Conservation (phyloP, 176 grass and related monocot species). For the Poa pratensis region DNA sequence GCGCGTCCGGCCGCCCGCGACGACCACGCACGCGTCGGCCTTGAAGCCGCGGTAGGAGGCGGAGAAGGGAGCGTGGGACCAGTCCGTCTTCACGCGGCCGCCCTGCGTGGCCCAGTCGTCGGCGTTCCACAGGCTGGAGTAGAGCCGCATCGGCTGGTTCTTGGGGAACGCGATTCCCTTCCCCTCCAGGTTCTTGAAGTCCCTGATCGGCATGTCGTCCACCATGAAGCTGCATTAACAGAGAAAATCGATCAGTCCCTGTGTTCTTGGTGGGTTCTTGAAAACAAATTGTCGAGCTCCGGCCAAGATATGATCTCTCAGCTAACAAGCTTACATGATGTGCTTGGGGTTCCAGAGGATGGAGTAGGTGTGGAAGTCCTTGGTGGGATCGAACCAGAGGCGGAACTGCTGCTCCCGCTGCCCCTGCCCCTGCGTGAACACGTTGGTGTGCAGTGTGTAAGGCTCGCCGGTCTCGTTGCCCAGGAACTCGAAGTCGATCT, state of each 20-base stretch:
- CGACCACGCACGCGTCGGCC: conserved; percentile 73
- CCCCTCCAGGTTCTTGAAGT: conserved; percentile 73
- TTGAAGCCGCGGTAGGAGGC: conserved; percentile 69
- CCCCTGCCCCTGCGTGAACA: conserved; percentile 78
- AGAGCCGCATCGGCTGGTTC: conserved; percentile 85
- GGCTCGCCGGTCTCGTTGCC: conserved; percentile 77
- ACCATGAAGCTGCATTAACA: conserved; percentile 74
- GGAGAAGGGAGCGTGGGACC: conserved; percentile 73
- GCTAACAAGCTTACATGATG: conserved; percentile 59
- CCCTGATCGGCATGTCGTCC: conserved; percentile 77
- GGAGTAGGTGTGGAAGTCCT: conserved; percentile 90
- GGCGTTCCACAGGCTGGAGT: conserved; percentile 92
- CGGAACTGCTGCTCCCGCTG: conserved; percentile 87
- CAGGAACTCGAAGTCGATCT: conserved; percentile 93
- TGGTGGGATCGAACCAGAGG: conserved; percentile 89
- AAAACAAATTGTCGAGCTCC: too few relatives aligned
- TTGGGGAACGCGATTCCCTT: conserved; percentile 81
- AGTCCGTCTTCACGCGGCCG: conserved; percentile 83
- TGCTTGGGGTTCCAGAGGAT: conserved; percentile 92
- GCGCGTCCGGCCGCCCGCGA: conserved; percentile 35
- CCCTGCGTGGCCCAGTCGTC: conserved; percentile 95
- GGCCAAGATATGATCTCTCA: too few relatives aligned
- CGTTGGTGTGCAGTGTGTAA: conserved; percentile 89
- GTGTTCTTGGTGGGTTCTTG: not conserved
- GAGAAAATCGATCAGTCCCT: not conserved